A percentile compares a stretch with the other conserved stretches of the same genome.
These are phyloP conservation scores for Paecilomyces formosus DNA, from an alignment of 2,329 filamentous ascomycete species.

Conservation along the genomic window DNA sequence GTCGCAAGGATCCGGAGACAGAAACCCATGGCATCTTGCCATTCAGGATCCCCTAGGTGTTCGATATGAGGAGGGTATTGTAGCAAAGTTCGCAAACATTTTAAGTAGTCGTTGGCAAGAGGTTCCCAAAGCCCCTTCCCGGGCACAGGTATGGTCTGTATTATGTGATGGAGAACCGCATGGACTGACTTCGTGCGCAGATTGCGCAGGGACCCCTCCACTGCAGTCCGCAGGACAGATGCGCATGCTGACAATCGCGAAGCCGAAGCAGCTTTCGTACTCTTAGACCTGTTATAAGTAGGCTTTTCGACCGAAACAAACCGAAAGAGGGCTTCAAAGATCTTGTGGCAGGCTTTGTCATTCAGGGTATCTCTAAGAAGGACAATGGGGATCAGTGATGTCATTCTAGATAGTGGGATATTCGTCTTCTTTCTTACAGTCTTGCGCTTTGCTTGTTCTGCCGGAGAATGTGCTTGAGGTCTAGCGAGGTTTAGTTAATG, in stretches of 20 bases:
- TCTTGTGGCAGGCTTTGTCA: constrained; percentile 71
- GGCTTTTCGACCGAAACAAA: constrained; percentile 65
- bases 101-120: constrained; percentile 70
- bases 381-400: constrained; percentile 8
- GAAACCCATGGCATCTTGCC: constrained; percentile 64
- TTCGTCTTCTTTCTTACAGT: constrained; percentile 20
- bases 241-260: constrained; percentile 61
- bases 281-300: constrained; percentile 49
- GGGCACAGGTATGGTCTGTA: constrained; percentile 59
- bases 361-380: constrained; percentile 43
- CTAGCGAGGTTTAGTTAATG: constrained; percentile 20
- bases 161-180: constrained; percentile 73
- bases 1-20: constrained; percentile 54
- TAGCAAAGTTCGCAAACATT: constrained; percentile 63
- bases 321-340: constrained; percentile 74
- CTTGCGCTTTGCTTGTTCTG: constrained; percentile 40
- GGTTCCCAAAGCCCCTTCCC: constrained; percentile 60
- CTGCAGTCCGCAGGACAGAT: constrained; percentile 61
- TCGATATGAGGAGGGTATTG: constrained; percentile 71
- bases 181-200: constrained; percentile 72
- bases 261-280: constrained; percentile 43
- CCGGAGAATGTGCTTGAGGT: constrained; percentile 50
- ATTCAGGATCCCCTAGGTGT: constrained; percentile 61
- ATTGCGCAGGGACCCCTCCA: constrained; percentile 60
- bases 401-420: not conserved